These are phyloP conservation scores for Fraxinus baroniana DNA, from an alignment of 305 asterid genomes.

Conservation along the genomic window DNA sequence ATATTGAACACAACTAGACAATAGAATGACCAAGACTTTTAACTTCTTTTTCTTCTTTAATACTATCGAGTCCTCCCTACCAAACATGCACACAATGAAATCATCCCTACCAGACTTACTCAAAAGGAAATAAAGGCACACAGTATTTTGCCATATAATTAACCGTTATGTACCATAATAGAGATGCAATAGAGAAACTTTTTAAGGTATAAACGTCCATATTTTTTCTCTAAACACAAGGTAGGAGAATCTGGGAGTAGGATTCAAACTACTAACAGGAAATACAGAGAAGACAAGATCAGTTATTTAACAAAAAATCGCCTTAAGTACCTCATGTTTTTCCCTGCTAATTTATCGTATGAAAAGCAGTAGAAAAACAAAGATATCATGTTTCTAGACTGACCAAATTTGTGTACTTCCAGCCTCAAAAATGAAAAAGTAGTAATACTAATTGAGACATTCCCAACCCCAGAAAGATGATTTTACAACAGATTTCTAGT, in stretches of 20 bases:
- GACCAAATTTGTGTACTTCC: neutral
- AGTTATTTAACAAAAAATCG: neutral
- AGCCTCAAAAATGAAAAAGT: conserved; percentile 15
- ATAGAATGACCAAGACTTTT: neutral
- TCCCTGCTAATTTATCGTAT: neutral
- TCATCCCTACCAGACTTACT: neutral
- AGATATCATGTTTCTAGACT: neutral
- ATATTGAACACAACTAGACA: neutral
- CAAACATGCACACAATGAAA: neutral
- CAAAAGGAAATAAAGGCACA: neutral
- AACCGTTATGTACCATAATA: neutral
- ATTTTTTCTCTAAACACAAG: neutral
- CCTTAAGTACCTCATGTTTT: neutral
- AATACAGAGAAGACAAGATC: neutral
- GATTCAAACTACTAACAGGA: neutral
- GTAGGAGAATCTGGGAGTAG: neutral
- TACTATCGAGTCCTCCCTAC: neutral
- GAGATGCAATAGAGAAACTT: neutral
- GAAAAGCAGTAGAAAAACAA: neutral
- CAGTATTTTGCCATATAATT: neutral
- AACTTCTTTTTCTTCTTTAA: neutral
- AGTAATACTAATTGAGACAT: neutral
- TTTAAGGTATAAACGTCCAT: neutral
- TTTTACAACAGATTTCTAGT: neutral
- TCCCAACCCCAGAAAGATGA: neutral